Base-by-base conservation (phyloP, 2,329 filamentous ascomycete species). In the Ambrosiella cleistominuta region DNA sequence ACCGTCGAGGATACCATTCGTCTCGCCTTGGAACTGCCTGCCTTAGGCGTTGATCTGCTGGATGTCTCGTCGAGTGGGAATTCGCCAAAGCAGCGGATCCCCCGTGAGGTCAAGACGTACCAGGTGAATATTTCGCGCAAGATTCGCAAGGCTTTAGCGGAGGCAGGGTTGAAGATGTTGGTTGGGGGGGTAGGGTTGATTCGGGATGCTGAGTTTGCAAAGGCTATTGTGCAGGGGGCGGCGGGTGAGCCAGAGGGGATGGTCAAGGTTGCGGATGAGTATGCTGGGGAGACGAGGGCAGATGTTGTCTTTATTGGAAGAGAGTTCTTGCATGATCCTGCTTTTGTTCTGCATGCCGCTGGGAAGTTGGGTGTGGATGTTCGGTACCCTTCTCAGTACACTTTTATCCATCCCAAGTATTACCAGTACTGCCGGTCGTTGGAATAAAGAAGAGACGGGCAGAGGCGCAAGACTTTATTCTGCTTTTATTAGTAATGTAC, bases 21-120 rank as follows among this genome's bases (percentile, higher is more conserved):
- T 17, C 64, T 70, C n/a, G 85, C 87, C 12, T 76, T 79, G 66
- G 72, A 84, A 8, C 77, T 96, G 0, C 85, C 86, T 0, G 78
- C 77, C 0, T 73, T 76, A 11, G 90, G 90, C 36, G 77, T 95
- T 49, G 90, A 96, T 67, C 72, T 95, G 13, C 75, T 95, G 37
- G 90, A 96, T 67, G 80, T 95, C 59, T 88, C 83, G 64, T 83
- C 82, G 0, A 88, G 82, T 39, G 90, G 86, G 44, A 85, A 86
- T 66, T 78, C 81, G 66, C 69, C 73, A 40, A 67, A 70, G 50
- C 82, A 86, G 66, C 73, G 81, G 66, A 79, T 88, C 62, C 69
- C 78, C 17, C 65, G 75, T 11, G 76, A 79, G 50, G 78, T 80
- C 59, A 80, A 82, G 1, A 79, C 76, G 44, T 91, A 86, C 74